These are phyloP conservation scores for Suillus hirtellus DNA, from an alignment of 768 basidiomycete species.

Conservation along the genomic window DNA sequence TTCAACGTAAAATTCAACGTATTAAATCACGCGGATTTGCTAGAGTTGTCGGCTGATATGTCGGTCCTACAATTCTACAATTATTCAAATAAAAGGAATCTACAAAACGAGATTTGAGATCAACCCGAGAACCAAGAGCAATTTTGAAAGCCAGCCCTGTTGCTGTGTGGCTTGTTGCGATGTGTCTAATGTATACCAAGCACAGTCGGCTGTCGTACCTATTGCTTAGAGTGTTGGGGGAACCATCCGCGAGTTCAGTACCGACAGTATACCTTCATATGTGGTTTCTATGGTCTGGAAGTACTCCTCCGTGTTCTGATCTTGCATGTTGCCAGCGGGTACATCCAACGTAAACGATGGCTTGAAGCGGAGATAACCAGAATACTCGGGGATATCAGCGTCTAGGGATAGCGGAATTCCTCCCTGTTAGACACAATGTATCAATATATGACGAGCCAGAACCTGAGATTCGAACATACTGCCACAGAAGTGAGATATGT, in stretches of 20 bases:
- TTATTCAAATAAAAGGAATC: neutral
- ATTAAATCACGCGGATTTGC: neutral
- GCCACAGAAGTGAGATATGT: conserved; percentile 75
- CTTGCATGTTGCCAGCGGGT: conserved; percentile 67
- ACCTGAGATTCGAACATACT: conserved; percentile 42
- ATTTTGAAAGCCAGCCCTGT: neutral
- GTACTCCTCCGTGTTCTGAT: conserved; percentile 68
- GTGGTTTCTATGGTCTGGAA: conserved; percentile 43
- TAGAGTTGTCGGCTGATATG: neutral
- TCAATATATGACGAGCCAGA: neutral
- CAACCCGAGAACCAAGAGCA: neutral
- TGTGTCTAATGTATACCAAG: neutral
- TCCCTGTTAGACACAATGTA: conserved; percentile 39
- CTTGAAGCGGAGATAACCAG: conserved; percentile 67
- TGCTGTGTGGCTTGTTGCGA: neutral
- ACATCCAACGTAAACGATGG: conserved; percentile 85
- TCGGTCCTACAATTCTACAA: neutral
- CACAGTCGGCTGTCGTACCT: neutral
- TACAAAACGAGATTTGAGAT: neutral
- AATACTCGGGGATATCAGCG: conserved; percentile 74
- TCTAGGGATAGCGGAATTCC: conserved; percentile 57
- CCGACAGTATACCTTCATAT: conserved; percentile 37
- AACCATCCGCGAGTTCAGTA: conserved; percentile 16
- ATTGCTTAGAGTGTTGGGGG: neutral
- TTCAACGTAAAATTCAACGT: neutral